Conservation (phyloP, 768 basidiomycete genomes). For the Pholiota conissans region DNA sequence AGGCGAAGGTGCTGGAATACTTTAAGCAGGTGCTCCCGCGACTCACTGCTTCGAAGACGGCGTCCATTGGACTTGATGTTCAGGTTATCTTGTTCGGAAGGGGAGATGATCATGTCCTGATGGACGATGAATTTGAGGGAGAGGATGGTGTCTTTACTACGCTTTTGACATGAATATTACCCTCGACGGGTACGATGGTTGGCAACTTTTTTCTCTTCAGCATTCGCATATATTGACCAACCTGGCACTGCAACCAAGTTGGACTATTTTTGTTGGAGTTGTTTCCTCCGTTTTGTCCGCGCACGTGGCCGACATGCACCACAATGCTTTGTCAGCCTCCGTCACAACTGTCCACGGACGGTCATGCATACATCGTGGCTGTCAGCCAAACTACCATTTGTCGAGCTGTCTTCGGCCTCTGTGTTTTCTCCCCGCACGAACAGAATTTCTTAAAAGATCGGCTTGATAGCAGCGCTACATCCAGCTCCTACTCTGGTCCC, state of each 20-base stretch:
- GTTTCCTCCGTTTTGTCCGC: too few relatives aligned
- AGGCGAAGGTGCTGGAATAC: slow-evolving; percentile 1
- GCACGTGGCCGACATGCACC: background rate
- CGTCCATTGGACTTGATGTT: slow-evolving; percentile 1
- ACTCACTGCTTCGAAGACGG: slow-evolving; percentile 1
- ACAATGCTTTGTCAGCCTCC: slow-evolving; percentile 2
- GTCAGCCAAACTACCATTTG: background rate
- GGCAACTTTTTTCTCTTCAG: background rate
- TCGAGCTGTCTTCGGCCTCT: background rate
- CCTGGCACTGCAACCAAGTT: too few relatives aligned
- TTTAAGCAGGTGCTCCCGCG: slow-evolving; percentile 8
- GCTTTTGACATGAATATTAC: slow-evolving; percentile 1
- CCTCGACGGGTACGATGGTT: background rate
- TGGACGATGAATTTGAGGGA: slow-evolving; percentile 2
- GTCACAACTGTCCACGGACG: background rate
- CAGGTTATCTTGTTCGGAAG: slow-evolving; percentile 9
- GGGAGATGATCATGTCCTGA: background rate
- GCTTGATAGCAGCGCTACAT: background rate
- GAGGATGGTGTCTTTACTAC: background rate
- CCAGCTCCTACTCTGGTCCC: background rate
- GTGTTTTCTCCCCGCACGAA: background rate
- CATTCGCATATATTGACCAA: too few relatives aligned
- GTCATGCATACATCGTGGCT: background rate
- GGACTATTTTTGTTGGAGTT: too few relatives aligned
- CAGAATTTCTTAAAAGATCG: background rate